Evolutionary conservation across 1,284 basidiomycete genomes (phyloP), one percentile per base, ranked within the genome.

Genomic region (Rhodotorula sp.): DNA sequence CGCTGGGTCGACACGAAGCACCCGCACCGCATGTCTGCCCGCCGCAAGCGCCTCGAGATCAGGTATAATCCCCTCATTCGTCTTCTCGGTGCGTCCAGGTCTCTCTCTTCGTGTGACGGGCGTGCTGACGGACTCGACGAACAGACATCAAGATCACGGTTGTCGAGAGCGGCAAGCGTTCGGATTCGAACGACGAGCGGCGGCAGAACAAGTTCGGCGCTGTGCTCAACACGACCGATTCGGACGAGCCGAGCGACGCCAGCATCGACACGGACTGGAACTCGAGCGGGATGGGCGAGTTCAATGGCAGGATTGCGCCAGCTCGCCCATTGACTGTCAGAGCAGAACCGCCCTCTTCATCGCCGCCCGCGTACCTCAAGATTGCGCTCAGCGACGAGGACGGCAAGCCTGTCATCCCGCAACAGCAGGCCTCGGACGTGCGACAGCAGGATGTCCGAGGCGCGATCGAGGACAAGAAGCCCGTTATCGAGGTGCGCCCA

Each of bases 61-160:
- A 50, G 26, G 6, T 63, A 46, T 48, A 74, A 74, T 54, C 72
- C 72, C 16, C 65, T 74, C 16, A 30, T 74, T 24, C 24, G 22
- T 18, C 60, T 74, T 1, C 65, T 74, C 44, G 40, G 72, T 69
- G 24, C 30, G 72, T 65, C 26, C 5, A 11, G 40, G 11, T 44
- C 13, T 4, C 20, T 34, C 31, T n/a, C 31, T n/a, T 8, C 9
- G 15, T 8, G 10, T 0, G 24, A 26, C 24, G 8, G 11, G 24
- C 6, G 15, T 24, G 7, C 57, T 46, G 54, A 59, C 48, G 31
- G 2, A 22, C 44, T 5, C 10, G 6, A 20, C 24, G 13, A 16
- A 26, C 64, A 71, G 72, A 64, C 50, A 47, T 71, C 53, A 26
- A 61, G 9, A 62, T 74, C 48, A 52, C 52, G 4, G 65, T 71